Evolutionary conservation across 768 basidiomycete species (phyloP).

Genomic region (Rhodotorula babjevae): DNA sequence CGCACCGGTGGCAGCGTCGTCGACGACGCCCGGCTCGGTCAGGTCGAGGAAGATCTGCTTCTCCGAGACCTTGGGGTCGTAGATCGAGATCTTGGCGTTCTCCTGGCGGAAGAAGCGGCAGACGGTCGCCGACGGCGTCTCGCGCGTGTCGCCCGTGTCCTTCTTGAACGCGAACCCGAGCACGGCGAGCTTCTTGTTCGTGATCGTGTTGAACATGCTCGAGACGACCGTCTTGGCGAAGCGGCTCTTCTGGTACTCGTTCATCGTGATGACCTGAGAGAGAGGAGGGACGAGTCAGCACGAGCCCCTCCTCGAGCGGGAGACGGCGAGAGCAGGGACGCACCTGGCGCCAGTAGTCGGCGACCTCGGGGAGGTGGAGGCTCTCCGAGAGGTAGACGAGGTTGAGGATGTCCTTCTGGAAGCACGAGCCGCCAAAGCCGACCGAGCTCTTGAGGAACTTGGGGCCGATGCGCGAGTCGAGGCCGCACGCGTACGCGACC

Average conservation of each 20-base stretch:
- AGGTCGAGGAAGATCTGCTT: slow-evolving; percentile 71
- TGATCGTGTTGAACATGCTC: slow-evolving; percentile 97
- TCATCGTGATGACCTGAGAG: slow-evolving; percentile 86
- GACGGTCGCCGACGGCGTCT: slow-evolving; percentile 89
- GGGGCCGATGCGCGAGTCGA: slow-evolving; percentile 84
- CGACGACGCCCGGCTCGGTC: slow-evolving; percentile 54
- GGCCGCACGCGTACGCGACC: slow-evolving; percentile 88
- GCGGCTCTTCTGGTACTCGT: slow-evolving; percentile 94
- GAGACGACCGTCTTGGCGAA: slow-evolving; percentile 96
- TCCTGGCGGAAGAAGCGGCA: slow-evolving; percentile 90
- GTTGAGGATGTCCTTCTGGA: slow-evolving; percentile 99
- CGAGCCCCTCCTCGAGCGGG: not conserved
- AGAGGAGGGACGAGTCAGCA: not conserved
- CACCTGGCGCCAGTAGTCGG: slow-evolving; percentile 76
- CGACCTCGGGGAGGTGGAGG: slow-evolving; percentile 90
- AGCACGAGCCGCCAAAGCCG: slow-evolving; percentile 96
- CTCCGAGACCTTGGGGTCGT: slow-evolving; percentile 79
- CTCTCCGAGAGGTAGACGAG: slow-evolving; percentile 95
- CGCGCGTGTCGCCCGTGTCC: slow-evolving; percentile 97
- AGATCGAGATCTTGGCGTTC: slow-evolving; percentile 76
- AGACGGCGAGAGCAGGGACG: not conserved
- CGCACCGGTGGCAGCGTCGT: slow-evolving; percentile 53
- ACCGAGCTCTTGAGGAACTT: slow-evolving; percentile 94
- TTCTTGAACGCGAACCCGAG: slow-evolving; percentile 99
- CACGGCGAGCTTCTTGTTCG: slow-evolving; percentile 92